Evolutionary conservation across 306 rosid species (phyloP).

Genomic region (Lagenaria siceraria): DNA sequence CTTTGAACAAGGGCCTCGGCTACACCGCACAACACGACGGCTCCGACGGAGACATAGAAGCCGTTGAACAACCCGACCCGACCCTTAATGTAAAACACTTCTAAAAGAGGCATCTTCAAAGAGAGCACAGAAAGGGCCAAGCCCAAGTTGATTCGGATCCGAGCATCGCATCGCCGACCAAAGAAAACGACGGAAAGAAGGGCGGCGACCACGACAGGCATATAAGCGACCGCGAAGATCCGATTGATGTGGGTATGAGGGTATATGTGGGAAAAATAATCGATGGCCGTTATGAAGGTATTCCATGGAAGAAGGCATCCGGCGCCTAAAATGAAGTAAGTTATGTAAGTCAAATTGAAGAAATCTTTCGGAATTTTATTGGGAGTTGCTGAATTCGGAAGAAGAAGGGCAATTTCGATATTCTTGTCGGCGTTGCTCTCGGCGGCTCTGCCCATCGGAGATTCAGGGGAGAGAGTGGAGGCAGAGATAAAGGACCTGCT

Average conservation of each 20-base stretch:
- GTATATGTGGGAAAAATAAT: conserved; percentile 70
- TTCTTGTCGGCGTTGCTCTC: not conserved
- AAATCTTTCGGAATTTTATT: conserved; percentile 30
- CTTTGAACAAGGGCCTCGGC: conserved; percentile 68
- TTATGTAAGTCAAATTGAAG: conserved; percentile 42
- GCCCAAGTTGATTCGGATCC: conserved; percentile 56
- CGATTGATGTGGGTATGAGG: conserved; percentile 74
- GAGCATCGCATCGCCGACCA: conserved; percentile 30
- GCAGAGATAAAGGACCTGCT: not conserved
- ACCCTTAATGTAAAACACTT: conserved; percentile 43
- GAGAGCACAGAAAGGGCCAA: conserved; percentile 35
- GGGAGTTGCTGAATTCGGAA: not conserved
- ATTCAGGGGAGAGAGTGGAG: not conserved
- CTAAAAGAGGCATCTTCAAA: conserved; percentile 44
- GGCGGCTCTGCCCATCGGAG: not conserved
- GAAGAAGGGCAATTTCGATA: not conserved
- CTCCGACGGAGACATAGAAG: conserved; percentile 44
- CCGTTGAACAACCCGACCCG: conserved; percentile 59
- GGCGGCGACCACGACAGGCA: conserved; percentile 29
- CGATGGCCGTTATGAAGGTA: conserved; percentile 80
- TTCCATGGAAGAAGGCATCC: conserved; percentile 88
- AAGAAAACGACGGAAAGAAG: conserved; percentile 40
- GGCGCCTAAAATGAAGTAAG: conserved; percentile 52
- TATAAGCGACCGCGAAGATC: conserved; percentile 48
- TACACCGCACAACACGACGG: conserved; percentile 31